Evolutionary conservation across 2,329 filamentous ascomycete species (phyloP).

Genomic region (Botrytis squamosa): DNA sequence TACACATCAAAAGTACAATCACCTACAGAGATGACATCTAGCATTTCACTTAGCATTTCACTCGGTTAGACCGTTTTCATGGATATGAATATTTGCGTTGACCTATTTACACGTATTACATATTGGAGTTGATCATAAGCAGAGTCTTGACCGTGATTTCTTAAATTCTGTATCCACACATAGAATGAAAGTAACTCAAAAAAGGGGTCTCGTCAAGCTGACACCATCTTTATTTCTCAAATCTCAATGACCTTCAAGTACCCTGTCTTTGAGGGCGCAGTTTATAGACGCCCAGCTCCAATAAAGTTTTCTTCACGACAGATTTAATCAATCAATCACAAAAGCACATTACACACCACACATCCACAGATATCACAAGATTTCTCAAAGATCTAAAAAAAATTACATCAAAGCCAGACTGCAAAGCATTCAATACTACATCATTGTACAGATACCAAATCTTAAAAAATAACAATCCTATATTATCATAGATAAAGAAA

Average conservation of each 20-base stretch:
- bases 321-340: not conserved
- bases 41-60: not conserved
- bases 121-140: not conserved
- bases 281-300: too few relatives aligned
- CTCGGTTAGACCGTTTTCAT: not conserved
- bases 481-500: not conserved
- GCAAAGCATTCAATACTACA: not conserved
- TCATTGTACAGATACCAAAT: too few relatives aligned
- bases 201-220: too few relatives aligned
- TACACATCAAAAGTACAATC: not conserved
- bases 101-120: not conserved
- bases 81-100: rapidly evolving
- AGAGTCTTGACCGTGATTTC: not conserved
- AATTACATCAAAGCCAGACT: not conserved
- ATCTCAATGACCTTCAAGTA: too few relatives aligned
- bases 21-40: not conserved
- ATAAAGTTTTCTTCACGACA: too few relatives aligned
- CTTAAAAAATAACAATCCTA: not conserved
- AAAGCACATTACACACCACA: not conserved
- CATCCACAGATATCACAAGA: not conserved
- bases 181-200: too few relatives aligned
- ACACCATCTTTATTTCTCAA: too few relatives aligned
- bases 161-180: not conserved
- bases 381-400: not conserved
- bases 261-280: rapidly evolving